Conservation (phyloP, 1,284 basidiomycete species). For the Veloporphyrellus conicus region DNA sequence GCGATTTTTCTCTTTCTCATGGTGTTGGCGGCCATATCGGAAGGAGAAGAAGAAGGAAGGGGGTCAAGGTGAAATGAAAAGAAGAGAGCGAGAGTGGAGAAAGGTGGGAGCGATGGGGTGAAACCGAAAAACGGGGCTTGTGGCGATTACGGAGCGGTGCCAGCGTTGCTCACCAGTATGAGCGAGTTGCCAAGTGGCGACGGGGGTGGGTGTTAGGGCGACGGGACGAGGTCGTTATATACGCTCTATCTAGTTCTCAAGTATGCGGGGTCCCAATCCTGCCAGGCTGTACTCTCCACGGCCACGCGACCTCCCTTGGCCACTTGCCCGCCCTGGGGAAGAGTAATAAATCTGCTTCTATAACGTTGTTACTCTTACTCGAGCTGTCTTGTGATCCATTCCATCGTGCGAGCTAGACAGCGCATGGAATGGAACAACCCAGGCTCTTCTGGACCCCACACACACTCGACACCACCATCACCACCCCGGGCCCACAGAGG, state of each 20-base stretch:
- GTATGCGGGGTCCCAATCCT: slow-evolving; percentile 32
- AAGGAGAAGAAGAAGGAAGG: slow-evolving; percentile 2
- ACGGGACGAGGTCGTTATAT: slow-evolving; percentile 18
- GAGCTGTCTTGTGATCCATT: slow-evolving; percentile 26
- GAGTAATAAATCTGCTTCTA: slow-evolving; percentile 30
- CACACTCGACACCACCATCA: neutral
- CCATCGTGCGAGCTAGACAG: no score
- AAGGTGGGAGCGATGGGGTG: slow-evolving; percentile 11
- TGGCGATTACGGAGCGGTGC: slow-evolving; percentile 27
- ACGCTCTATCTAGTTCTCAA: slow-evolving; percentile 10
- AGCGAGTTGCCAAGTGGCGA: neutral
- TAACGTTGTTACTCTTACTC: slow-evolving; percentile 25
- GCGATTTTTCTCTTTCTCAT: slow-evolving; percentile 82
- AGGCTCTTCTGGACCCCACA: neutral
- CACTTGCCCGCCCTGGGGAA: slow-evolving; percentile 12
- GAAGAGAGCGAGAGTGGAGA: slow-evolving; percentile 8
- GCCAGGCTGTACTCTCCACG: slow-evolving; percentile 19
- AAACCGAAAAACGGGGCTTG: slow-evolving; percentile 18
- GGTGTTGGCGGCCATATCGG: slow-evolving; percentile 50
- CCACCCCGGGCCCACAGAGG: no score
- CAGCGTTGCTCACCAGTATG: slow-evolving; percentile 11
- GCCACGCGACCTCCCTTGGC: slow-evolving; percentile 16
- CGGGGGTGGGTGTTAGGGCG: neutral
- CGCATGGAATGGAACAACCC: no score
- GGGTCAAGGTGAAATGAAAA: slow-evolving; percentile 1